Conservation (phyloP, 495 filamentous ascomycete species). For the Penicillium mononematosum region DNA sequence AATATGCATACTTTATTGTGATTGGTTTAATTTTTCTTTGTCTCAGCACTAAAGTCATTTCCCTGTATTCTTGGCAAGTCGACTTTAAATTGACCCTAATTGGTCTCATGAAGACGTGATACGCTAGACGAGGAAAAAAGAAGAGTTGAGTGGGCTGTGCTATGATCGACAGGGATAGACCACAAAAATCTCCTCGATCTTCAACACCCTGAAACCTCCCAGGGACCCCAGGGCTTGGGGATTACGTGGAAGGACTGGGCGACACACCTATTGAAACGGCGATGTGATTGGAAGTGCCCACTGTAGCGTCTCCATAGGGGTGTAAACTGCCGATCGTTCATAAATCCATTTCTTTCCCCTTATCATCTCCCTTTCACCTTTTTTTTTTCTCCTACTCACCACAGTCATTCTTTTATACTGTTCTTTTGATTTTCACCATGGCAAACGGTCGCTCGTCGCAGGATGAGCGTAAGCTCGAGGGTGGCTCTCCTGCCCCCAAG, state of each 20-base stretch:
- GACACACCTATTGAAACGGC: constrained; percentile 4
- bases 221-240: neutral
- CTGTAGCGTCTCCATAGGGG: constrained; percentile 4
- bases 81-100: constrained; percentile 5
- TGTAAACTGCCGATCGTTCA: constrained; percentile 16
- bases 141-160: constrained; percentile 6
- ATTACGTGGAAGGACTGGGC: constrained; percentile 11
- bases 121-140: neutral
- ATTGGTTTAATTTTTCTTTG: neutral
- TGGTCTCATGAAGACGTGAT: neutral
- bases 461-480: constrained; percentile 38
- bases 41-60: neutral
- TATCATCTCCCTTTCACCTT: constrained; percentile 15
- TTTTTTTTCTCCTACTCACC: constrained; percentile 24
- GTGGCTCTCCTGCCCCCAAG: constrained; percentile 23
- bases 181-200: constrained; percentile 3
- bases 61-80: constrained; percentile 1
- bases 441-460: constrained; percentile 35
- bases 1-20: neutral
- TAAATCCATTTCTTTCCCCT: constrained; percentile 21
- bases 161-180: constrained; percentile 13
- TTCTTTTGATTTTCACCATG: constrained; percentile 22
- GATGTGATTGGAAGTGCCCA: constrained; percentile 10
- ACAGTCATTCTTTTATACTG: constrained; percentile 36
- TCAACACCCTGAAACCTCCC: neutral